Evolutionary conservation across 2,329 filamentous ascomycete genomes (phyloP), one percentile per base, ranked within the genome.

Genomic region (Phaeoacremonium minimum): DNA sequence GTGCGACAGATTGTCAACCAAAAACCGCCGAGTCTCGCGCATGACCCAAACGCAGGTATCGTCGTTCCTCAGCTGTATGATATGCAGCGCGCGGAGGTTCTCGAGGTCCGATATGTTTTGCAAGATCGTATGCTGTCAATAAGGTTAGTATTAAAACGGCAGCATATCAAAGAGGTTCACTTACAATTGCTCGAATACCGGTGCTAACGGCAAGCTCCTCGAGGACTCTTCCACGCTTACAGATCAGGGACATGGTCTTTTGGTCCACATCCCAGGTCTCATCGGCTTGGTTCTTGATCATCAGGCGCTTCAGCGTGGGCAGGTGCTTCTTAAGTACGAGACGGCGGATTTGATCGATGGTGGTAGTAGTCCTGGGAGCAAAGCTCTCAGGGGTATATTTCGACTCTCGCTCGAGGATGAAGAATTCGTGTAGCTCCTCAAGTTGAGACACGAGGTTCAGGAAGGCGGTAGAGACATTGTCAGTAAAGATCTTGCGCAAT

Each of bases 401-500:
- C 14, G 50, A 35, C 6, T 61, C 64, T 18, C 75, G 63, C 53
- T 83, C 77, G 18, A 82, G 55, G 46, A 85, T 53, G 44, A 77
- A 76, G 2, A 85, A 56, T 42, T 82, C 74, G n/a, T 71, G 64
- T 2, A 84, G 50, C 38, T 66, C 63, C 5, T 71, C 55, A 3
- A 82, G 63, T 37, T 75, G 64, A 4, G 66, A 63, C 12, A 79
- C 63, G 39, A 73, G 73, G 2, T 64, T 64, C 35, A 84, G 51
- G 38, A 83, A 80, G 0, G 62, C 53, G 2, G 56, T 46, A 0
- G 75, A 74, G 15, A 82, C 78, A 43, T 83, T 73, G 49, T 85
- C 80, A 0, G 78, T 83, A 46, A 75, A 77, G 37, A 85, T 73
- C 43, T 71, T 75, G 33, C 67, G 64, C 29, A 85, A 54, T 0